Base-by-base conservation (phyloP, 2,329 filamentous ascomycete genomes). In the Zasmidium citrigriseum region DNA sequence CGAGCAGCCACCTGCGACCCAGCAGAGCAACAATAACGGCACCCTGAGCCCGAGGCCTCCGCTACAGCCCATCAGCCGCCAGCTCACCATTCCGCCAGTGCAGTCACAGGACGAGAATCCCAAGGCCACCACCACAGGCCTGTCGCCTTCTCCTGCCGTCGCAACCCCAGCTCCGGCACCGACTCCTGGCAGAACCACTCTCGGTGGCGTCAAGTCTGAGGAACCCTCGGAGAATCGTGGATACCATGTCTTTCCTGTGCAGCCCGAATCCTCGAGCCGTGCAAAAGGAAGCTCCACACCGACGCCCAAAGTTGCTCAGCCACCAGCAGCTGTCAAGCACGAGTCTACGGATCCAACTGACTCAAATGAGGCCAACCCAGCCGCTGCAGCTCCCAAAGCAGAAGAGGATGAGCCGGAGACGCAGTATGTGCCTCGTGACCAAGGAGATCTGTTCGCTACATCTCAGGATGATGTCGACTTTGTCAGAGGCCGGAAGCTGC, bases 401-500 rank as follows among this genome's bases (percentile, higher is more conserved):
- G 47, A 38, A 34, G 23, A 55, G 44, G 14, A 55, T 38, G 44
- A 48, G 12, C 44, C 16, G 34, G 57, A 63, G 29, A 20, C 48
- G 2, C 48, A 60, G 18, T 65, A 63, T 46, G 23, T 51, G 20
- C 63, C 62, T 20, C 55, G 58, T 4, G 51, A 55, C 25, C 58
- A 58, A 23, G 61, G 55, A 2, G 58, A 62, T 23, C 57, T 58
- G 10, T 66, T 64, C 21, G 46, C 57, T 2, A 55, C 53, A 3
- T 55, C 53, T 7, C 60, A 60, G 25, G 45, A 62, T 29, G 56
- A 64, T 20, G 46, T 51, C 11, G 45, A 62, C 23, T 16, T 27
- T 14, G 12, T 45, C 16, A 20, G 57, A 38, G 58, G 59, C 55
- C 46, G 58, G 51, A 54, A 66, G 18, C 55, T 80, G 18, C 68